phyloP scores from a whole-genome alignment of 495 filamentous ascomycete species.

The Massariosphaeria phaeospora region DNA sequence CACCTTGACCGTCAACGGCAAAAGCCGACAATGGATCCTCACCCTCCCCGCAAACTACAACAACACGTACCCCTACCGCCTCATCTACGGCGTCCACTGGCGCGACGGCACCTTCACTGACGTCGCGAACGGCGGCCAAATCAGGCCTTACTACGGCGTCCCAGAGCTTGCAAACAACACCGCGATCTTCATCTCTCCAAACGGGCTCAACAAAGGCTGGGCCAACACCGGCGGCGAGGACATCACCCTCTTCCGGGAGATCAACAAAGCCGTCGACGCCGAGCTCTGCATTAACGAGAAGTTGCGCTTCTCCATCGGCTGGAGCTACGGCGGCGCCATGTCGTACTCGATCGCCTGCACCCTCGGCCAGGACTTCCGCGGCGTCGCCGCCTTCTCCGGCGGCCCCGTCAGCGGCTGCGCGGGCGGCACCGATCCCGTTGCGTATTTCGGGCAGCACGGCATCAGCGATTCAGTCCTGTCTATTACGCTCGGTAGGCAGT shows the following conservation, averaged over 20 bases:
- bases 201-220: conserved; percentile 45
- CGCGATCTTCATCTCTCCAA: conserved; percentile 43
- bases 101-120: conserved; percentile 41
- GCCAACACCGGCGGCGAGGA: conserved; percentile 43
- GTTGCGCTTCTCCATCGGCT: conserved; percentile 47
- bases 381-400: conserved; percentile 46
- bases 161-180: conserved; percentile 38
- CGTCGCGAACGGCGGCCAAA: conserved; percentile 29
- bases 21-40: conserved; percentile 36
- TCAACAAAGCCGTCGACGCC: conserved; percentile 40
- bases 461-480: conserved; percentile 41
- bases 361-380: conserved; percentile 42
- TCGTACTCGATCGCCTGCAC: conserved; percentile 47
- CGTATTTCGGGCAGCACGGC: conserved; percentile 46
- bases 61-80: conserved; percentile 38
- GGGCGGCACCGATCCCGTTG: conserved; percentile 41
- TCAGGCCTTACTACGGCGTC: conserved; percentile 42
- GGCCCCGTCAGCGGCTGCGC: conserved; percentile 42
- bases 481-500: conserved; percentile 36
- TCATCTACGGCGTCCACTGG: conserved; percentile 44
- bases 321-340: conserved; percentile 49
- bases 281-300: conserved; percentile 46
- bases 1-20: conserved; percentile 28
- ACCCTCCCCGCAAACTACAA: conserved; percentile 43
- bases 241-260: conserved; percentile 41